Base-by-base conservation (phyloP, 176 grass and related monocot species). In the Cenchrus fungigraminus region DNA sequence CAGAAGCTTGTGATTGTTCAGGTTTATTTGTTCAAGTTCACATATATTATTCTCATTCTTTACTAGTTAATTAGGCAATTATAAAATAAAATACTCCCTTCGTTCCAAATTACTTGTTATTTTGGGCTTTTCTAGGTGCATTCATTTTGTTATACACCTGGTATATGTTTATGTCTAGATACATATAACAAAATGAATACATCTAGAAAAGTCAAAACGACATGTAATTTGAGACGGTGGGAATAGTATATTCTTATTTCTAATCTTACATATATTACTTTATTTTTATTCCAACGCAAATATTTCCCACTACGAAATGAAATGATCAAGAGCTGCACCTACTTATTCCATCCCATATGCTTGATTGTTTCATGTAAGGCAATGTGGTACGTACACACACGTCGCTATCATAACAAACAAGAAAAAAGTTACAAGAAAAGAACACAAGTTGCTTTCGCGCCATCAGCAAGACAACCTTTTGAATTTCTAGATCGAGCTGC, bases 401-500 rank as follows among this genome's bases (percentile, higher is more conserved):
- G 81, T 88, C 68, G 51, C 58, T 57, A 31, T 84, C 82, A 1
- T 9, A 65, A 68, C 42, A 73, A 28, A 72, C 14, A 19, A 20
- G 31, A 20, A 0, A 50, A 79, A 83, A 68, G 25, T 14, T 31
- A 25, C 50, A 59, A 44, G 73, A 47, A 55, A 83, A 65, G 57
- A 83, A 73, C 66, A 57, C 14, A 20, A 52, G 76, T 89, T 59
- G 42, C 82, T 80, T 80, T 85, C 76, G 60, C 76, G 29, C 76
- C 69, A 75, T 79, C 44, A 80, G 74, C 9, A 84, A 74, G 87
- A 34, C 73, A 78, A 9, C 16, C 15, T 55, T 72, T 78, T 53
- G 70, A 52, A 73, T 73, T 79, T 53, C n/a, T 54, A 45, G 25
- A 46, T 46, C 45, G 45, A 51, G 45, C 15, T 9, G 22, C n/a